phyloP scores from a whole-genome alignment of 768 basidiomycete species.

The Leccinum variicolor region DNA sequence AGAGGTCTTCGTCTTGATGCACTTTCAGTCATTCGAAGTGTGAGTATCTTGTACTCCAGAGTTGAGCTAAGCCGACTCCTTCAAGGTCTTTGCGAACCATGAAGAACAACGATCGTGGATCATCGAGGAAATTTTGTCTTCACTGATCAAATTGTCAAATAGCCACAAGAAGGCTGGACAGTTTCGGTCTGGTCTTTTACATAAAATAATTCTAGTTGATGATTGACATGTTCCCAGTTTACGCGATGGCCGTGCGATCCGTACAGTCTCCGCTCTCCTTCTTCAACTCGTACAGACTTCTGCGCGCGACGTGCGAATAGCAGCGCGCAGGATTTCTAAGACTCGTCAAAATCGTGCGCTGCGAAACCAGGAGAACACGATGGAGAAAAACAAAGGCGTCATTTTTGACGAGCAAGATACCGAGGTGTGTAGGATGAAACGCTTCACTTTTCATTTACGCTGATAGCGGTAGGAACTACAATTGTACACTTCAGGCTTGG shows the following conservation, averaged over 20 bases:
- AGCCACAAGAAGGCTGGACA: slow-evolving; percentile 88
- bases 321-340: slow-evolving; percentile 60
- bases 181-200: slow-evolving; percentile 58
- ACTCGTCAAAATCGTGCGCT: slow-evolving; percentile 60
- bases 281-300: slow-evolving; percentile 97
- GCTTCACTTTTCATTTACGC: background rate
- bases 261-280: slow-evolving; percentile 89
- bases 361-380: slow-evolving; percentile 56
- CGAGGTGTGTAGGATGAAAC: slow-evolving; percentile 40
- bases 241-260: slow-evolving; percentile 86
- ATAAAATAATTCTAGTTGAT: background rate
- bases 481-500: slow-evolving; percentile 67
- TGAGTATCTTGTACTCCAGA: slow-evolving; percentile 37
- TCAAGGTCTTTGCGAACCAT: slow-evolving; percentile 87
- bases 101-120: slow-evolving; percentile 94
- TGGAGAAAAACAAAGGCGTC: slow-evolving; percentile 47
- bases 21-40: slow-evolving; percentile 78
- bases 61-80: slow-evolving; percentile 2
- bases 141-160: slow-evolving; percentile 86
- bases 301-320: slow-evolving; percentile 79
- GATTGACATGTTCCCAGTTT: slow-evolving; percentile 47
- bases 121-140: slow-evolving; percentile 93
- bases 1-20: slow-evolving; percentile 79
- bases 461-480: slow-evolving; percentile 55
- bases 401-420: slow-evolving; percentile 67